A percentile compares a stretch with the other conserved stretches of the same genome.
phyloP scores from a whole-genome alignment of 2,329 filamentous ascomycete genomes.

The Cordyceps farinosa region DNA sequence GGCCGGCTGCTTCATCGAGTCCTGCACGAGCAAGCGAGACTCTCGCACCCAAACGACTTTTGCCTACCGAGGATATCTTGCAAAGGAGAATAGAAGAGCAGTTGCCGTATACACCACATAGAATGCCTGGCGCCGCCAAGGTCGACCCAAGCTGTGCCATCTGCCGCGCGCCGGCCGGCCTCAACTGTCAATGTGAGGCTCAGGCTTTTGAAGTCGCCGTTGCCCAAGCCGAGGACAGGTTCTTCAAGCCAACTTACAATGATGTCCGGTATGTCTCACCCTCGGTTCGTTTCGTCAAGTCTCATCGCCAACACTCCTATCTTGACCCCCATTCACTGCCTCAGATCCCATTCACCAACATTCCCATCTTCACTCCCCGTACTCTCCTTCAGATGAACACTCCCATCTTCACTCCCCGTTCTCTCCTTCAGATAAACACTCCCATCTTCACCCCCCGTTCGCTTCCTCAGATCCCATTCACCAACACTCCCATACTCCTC shows the following conservation, averaged over 20 bases:
- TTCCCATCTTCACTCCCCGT: too few species aligned
- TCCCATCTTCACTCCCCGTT: too few species aligned
- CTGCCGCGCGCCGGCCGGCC: conserved; percentile 56
- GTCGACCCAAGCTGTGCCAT: conserved; percentile 50
- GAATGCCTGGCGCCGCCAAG: conserved; percentile 20
- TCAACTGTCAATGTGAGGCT: conserved; percentile 63
- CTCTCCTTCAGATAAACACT: too few species aligned
- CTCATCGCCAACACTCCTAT: background rate
- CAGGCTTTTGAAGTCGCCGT: conserved; percentile 61
- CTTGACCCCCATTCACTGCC: too few species aligned
- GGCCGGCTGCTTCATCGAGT: background rate
- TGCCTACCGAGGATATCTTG: too few species aligned
- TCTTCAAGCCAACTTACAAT: conserved; percentile 60
- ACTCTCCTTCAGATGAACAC: too few species aligned
- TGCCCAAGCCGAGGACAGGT: conserved; percentile 58
- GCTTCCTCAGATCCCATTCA: background rate
- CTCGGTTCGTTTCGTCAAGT: conserved; percentile 4
- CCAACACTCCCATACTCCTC: background rate
- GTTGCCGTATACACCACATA: background rate
- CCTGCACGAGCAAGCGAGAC: background rate
- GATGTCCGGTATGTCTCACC: conserved; percentile 55
- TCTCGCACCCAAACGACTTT: too few species aligned
- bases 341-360: too few species aligned
- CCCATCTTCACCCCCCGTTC: background rate
- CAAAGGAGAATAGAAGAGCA: background rate